Base-by-base conservation (phyloP, 2,329 filamentous ascomycete genomes). In the Trichoderma endophyticum region DNA sequence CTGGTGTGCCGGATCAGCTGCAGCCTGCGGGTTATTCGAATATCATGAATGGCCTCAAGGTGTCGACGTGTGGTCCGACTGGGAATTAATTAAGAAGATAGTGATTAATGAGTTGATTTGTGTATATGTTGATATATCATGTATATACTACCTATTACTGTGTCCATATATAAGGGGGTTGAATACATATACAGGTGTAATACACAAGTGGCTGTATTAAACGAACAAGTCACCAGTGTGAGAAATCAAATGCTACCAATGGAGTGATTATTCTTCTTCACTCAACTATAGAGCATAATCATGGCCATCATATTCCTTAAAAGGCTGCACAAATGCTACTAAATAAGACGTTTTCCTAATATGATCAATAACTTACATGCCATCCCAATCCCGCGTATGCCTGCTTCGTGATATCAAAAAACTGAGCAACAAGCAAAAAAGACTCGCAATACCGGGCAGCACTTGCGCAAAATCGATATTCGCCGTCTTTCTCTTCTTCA, bases 1-100 rank as follows among this genome's bases (percentile, higher is more conserved):
- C 78, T 0, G 77, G 79, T 15, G 11, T 32, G 28, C 75, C 77
- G 11, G 83, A 84, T 70, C 75, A 78, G 63, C 80, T 85, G 1
- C 77, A 78, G 62, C 75, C 80, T 2, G 79, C 76, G 51, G 83
- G 81, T 6, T 75, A 79, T 24, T 73, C 76, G 3, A 76, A 73
- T 0, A 74, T 81, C 14, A 76, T 74, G n/a, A 72, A 68, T 21
- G 79, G 79, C 24, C 73, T 81, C 28, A 75, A 76, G 28, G 78
- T 79, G 15, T 75, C 73, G 59, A 79, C 76, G 24, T 80, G 79
- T 28, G 69, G 60, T 7, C 60, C 62, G 4, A 59, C 30, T 21
- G 64, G 4, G 4, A 65, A 24, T 15, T 32, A 54, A 43, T 15
- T 0, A 34, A 6, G 3, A 48, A 48, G 11, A 18, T 7, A 6